A percentile compares a stretch with the other conserved stretches of the same genome.
Conservation (phyloP, 75 land plant genomes). For the Cunninghamia lanceolata region DNA sequence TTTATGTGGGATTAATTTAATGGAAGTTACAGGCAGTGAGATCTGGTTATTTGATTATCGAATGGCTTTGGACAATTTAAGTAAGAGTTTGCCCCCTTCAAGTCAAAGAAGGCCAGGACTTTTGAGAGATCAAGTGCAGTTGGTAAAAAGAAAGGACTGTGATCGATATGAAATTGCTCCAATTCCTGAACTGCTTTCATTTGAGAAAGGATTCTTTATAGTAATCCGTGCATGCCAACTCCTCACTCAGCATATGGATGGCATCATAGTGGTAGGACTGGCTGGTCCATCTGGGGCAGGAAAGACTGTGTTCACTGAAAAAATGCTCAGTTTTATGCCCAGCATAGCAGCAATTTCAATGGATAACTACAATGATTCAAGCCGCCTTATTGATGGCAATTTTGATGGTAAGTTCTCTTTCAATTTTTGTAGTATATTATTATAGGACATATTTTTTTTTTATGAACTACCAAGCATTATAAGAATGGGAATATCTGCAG, state of each 20-base stretch:
- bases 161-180: slow-evolving; percentile 80
- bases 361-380: slow-evolving; percentile 92
- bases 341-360: slow-evolving; percentile 77
- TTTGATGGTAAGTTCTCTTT: slow-evolving; percentile 64
- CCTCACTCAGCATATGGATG: slow-evolving; percentile 77
- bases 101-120: slow-evolving; percentile 43
- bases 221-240: slow-evolving; percentile 87
- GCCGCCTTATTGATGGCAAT: slow-evolving; percentile 82
- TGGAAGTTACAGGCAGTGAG: not conserved
- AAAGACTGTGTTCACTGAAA: slow-evolving; percentile 87
- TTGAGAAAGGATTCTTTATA: slow-evolving; percentile 87
- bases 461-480: not conserved
- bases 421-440: not conserved
- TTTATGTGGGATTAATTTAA: not conserved
- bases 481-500: not conserved
- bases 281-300: slow-evolving; percentile 96
- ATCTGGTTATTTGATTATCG: not conserved
- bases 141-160: slow-evolving; percentile 67
- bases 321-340: slow-evolving; percentile 84
- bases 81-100: slow-evolving; percentile 9
- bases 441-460: not conserved
- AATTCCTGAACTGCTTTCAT: slow-evolving; percentile 70
- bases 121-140: slow-evolving; percentile 75
- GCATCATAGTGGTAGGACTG: slow-evolving; percentile 70
- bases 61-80: slow-evolving; percentile 13